Base-by-base conservation (phyloP, 129 eudicot genomes). In the Flaveria robusta region DNA sequence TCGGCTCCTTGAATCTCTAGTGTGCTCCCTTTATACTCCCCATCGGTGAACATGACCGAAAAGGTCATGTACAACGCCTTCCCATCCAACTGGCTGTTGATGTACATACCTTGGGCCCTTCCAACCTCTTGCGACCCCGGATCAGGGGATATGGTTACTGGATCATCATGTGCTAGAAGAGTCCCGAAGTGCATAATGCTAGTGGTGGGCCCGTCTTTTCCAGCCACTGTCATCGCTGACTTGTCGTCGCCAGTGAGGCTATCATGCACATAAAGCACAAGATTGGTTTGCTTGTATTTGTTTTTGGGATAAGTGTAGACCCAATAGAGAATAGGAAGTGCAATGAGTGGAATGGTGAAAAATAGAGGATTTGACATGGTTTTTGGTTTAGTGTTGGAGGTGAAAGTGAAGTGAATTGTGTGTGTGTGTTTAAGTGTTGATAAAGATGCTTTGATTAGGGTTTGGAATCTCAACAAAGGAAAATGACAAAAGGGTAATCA, bases 1-100 rank as follows among this genome's bases (percentile, higher is more conserved):
- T 87, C 92, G 7, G 88, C 85, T 12, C 92, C 92, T 15, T 87
- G 92, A 68, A 87, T 87, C 76, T 87, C 92, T 74, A 87, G 31
- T 1, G 79, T 84, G 78, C 88, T 87, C 16, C 88, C 88, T 62
- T 87, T 87, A 11, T 71, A 87, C 18, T 82, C 79, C 47, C 88
- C 91, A 19, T 82, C 79, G 18, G 75, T 84, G 46, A 87, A 87
- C 51, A 84, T 74, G 66, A 87, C 63, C 9, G 91, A 87, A 75
- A 87, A 87, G 5, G 80, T 79, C 79, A 87, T 26, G 72, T 72
- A 85, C 70, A 84, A 34, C 13, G 83, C 88, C 76, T 79, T 84
- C 45, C 92, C 92, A 70, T 87, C 87, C 13, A 84, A 31, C n/a
- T 87, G 92, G 27, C 87, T 79, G 12, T 87, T 87, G 37, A 87